Base-by-base conservation (phyloP, 306 rosid genomes). In the Quercus ilex region DNA sequence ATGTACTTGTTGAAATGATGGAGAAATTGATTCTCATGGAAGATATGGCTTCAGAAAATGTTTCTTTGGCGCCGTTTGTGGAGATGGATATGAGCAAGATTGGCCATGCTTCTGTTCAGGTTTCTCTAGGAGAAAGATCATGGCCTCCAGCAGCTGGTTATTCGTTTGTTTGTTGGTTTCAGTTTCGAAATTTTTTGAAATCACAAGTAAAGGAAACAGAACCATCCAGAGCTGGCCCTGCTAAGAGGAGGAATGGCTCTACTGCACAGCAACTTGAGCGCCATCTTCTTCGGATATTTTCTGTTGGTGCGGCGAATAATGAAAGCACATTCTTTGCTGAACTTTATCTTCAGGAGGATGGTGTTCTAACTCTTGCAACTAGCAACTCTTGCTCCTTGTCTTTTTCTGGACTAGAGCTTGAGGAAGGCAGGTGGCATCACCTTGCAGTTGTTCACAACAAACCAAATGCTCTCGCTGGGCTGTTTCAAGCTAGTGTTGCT, bases 111-210 rank as follows among this genome's bases (percentile, higher is more conserved):
- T 91, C 96, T 62, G 87, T 96, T 88, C 99, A 96, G 89, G 99
- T 96, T 80, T 93, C 99, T 79, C 83, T 96, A 74, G 99, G 99
- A 80, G 98, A 96, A 89, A 90, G 99, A 83, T 96, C 99, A 56
- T 96, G 99, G 99, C 99, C 99, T 38, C 99, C 99, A 67, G 97
- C 98, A 76, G 98, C 97, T 86, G 99, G 99, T 84, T 96, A 96
- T 88, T 96, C 99, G 35, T 96, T 96, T 88, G 97, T 93, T 74
- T 96, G 97, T 69, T 96, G 99, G 99, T 96, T 96, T 80, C 98
- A 96, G 85, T 89, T 96, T 82, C 92, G 26, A 76, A 96, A 93
- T 79, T 87, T 96, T 73, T 85, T 91, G 76, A 91, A 90, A 84
- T 78, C 91, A 25, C 96, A 84, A 64, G 83, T 87, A 38, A 96